Percentiles rank a stretch among this genome's conserved stretches.
phyloP scores from a whole-genome alignment of 495 filamentous ascomycete species.

The Articulospora tetracladia region DNA sequence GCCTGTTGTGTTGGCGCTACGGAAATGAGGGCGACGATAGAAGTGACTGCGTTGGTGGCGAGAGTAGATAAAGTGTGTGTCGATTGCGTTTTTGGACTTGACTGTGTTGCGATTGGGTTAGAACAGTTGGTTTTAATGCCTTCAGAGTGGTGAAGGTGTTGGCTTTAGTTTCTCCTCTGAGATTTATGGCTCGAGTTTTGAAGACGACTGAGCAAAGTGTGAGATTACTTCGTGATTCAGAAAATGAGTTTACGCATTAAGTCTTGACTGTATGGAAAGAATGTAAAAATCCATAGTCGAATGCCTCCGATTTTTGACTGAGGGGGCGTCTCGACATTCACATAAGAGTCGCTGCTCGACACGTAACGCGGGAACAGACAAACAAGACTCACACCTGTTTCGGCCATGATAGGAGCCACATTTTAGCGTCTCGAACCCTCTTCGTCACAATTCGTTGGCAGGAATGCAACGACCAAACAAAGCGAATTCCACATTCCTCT shows the following conservation, averaged over 20 bases:
- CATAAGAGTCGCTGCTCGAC: too few relatives aligned
- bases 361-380: too few relatives aligned
- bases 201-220: not conserved
- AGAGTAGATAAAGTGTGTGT: not conserved
- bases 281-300: not conserved
- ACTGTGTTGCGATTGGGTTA: not conserved
- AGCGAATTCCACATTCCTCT: not conserved
- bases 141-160: not conserved
- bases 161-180: not conserved
- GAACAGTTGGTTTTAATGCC: not conserved
- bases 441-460: not conserved
- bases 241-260: too few relatives aligned
- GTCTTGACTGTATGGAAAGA: not conserved
- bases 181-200: not conserved
- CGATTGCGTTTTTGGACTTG: not conserved
- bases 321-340: too few relatives aligned
- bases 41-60: not conserved
- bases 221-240: too few relatives aligned
- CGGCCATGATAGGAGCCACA: too few relatives aligned
- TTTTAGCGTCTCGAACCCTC: not conserved
- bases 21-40: too few relatives aligned
- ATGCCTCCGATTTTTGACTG: too few relatives aligned
- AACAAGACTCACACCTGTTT: too few relatives aligned
- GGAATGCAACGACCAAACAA: not conserved
- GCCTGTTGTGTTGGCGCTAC: not conserved